Percentiles rank a stretch among this genome's conserved stretches.
phyloP scores from a whole-genome alignment of 2,329 filamentous ascomycete genomes.

The Epichloe gansuensis region DNA sequence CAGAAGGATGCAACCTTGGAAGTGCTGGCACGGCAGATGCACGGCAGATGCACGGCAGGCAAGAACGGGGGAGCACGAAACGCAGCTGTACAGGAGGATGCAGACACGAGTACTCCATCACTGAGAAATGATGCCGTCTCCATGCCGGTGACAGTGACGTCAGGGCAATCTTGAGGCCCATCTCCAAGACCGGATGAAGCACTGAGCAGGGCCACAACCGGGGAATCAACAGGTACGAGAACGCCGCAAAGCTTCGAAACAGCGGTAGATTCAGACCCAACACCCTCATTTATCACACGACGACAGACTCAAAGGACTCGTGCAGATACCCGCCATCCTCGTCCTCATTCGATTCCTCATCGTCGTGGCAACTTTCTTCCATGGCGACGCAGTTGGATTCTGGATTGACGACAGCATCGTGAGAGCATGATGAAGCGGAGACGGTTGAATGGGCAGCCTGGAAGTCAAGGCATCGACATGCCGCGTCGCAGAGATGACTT shows the following conservation, averaged over 20 bases:
- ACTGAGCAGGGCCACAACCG: not conserved
- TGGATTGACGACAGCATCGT: too few relatives aligned
- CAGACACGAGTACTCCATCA: too few relatives aligned
- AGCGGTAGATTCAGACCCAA: not conserved
- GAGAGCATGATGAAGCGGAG: too few relatives aligned
- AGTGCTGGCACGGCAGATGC: not conserved
- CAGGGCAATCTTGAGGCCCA: not conserved
- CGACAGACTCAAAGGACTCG: not conserved
- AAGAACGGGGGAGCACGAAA: not conserved
- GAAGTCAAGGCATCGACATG: not conserved
- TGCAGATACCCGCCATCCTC: conserved; percentile 1
- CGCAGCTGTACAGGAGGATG: not conserved
- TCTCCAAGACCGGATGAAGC: too few relatives aligned
- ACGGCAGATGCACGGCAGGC: not conserved
- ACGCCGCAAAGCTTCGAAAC: not conserved
- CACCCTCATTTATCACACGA: not conserved
- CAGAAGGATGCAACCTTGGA: not conserved
- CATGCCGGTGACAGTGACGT: not conserved
- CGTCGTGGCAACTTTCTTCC: not conserved
- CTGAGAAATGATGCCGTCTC: too few relatives aligned
- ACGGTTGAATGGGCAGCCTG: too few relatives aligned
- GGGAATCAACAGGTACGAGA: not conserved
- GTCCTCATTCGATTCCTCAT: conserved; percentile 1
- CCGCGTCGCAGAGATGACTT: not conserved
- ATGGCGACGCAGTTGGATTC: not conserved